Evolutionary conservation across 179 eudicot species (phyloP).

Genomic region (Amaranthus tricolor): DNA sequence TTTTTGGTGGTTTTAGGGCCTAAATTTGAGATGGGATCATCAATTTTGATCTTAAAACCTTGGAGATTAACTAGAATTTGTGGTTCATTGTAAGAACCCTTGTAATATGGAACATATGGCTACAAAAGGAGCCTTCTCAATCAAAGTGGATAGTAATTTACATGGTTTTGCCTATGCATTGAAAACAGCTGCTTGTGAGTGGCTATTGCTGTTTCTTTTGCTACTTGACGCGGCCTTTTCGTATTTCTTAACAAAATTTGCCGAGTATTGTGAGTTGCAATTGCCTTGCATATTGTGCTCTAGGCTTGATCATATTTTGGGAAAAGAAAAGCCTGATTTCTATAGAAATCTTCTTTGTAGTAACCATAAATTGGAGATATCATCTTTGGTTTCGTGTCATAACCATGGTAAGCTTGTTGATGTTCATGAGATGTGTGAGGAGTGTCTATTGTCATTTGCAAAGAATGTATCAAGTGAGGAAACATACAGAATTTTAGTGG

Average conservation of each 20-base stretch:
- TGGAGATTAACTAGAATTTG: slow-evolving; percentile 18
- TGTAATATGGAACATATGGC: slow-evolving; percentile 35
- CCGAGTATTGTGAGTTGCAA: slow-evolving; percentile 68
- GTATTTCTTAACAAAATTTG: slow-evolving; percentile 63
- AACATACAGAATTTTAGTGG: slow-evolving; percentile 45
- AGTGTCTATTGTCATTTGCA: slow-evolving; percentile 55
- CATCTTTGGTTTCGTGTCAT: slow-evolving; percentile 58
- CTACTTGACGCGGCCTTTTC: slow-evolving; percentile 75
- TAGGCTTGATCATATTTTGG: slow-evolving; percentile 69
- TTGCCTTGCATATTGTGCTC: slow-evolving; percentile 77
- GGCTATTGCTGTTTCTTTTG: slow-evolving; percentile 67
- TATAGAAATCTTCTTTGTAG: slow-evolving; percentile 49
- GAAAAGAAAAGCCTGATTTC: slow-evolving; percentile 42
- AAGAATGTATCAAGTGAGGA: slow-evolving; percentile 46
- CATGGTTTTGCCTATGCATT: slow-evolving; percentile 41
- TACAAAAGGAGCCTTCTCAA: slow-evolving; percentile 25
- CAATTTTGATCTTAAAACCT: slow-evolving; percentile 21
- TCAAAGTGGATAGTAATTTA: slow-evolving; percentile 35
- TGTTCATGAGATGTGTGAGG: slow-evolving; percentile 65
- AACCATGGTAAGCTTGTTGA: slow-evolving; percentile 60
- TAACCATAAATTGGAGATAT: slow-evolving; percentile 58
- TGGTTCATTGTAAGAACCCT: slow-evolving; percentile 17
- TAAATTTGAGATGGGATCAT: slow-evolving; percentile 35
- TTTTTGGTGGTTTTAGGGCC: slow-evolving; percentile 26
- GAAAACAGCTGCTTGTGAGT: slow-evolving; percentile 67